Conservation (phyloP, 148 eudicot species). For the Rhododendron henanense region DNA sequence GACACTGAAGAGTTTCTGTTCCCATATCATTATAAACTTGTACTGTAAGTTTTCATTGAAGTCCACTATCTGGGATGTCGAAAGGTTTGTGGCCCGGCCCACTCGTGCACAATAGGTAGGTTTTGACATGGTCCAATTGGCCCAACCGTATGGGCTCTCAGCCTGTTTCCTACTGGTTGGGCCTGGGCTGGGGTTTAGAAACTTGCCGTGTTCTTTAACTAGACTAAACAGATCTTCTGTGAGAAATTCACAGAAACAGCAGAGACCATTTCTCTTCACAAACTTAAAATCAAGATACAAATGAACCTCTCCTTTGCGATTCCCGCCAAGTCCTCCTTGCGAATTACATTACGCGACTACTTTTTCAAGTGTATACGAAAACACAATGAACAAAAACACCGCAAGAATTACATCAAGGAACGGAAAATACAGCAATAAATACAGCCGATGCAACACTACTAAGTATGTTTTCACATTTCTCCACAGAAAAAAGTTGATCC, state of each 20-base stretch:
- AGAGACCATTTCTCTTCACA: not conserved
- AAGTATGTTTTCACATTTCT: not conserved
- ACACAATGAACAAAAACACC: not conserved
- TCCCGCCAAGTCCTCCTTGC: not conserved
- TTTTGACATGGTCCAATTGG: not conserved
- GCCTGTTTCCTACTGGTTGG: not conserved
- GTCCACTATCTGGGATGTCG: not conserved
- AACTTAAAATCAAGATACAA: not conserved
- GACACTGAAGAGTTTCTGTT: not conserved
- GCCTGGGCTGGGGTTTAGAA: not conserved
- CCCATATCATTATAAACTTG: too few relatives aligned
- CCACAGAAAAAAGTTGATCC: not conserved
- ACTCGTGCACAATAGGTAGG: not conserved
- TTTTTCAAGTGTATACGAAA: not conserved
- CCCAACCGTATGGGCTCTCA: not conserved
- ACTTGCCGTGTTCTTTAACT: too few relatives aligned
- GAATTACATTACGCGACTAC: not conserved
- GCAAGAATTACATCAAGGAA: too few relatives aligned
- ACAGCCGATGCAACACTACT: too few relatives aligned
- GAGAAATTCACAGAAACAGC: not conserved
- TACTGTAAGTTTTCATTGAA: too few relatives aligned
- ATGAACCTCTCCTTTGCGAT: not conserved
- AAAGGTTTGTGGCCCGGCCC: not conserved
- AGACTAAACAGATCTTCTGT: not conserved
- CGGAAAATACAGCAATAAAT: too few relatives aligned